phyloP scores from a whole-genome alignment of 495 filamentous ascomycete species.

The Penicillium desertorum region DNA sequence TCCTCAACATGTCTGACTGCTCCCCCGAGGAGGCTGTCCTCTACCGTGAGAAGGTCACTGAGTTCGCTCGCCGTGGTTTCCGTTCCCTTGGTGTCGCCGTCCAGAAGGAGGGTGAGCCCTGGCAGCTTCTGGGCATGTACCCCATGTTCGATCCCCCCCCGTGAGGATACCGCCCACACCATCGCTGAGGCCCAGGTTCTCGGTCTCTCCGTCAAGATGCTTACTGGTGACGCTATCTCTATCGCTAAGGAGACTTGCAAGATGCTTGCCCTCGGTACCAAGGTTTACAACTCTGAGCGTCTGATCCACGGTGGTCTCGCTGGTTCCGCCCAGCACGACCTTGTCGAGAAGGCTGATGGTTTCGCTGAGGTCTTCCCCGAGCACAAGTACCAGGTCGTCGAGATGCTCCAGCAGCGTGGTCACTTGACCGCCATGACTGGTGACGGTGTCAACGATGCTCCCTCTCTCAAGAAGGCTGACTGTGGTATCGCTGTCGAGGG shows the following conservation, averaged over 20 bases:
- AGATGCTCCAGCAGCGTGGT: constrained; percentile 72
- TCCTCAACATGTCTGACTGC: constrained; percentile 65
- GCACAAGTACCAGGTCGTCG: constrained; percentile 78
- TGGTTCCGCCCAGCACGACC: constrained; percentile 71
- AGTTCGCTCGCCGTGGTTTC: constrained; percentile 80
- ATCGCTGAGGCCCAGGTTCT: constrained; percentile 75
- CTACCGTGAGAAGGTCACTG: constrained; percentile 68
- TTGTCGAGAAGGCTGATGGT: constrained; percentile 73
- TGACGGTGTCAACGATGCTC: constrained; percentile 74
- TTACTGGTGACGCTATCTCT: constrained; percentile 77
- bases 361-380: constrained; percentile 76
- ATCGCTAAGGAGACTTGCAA: constrained; percentile 81
- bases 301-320: constrained; percentile 73
- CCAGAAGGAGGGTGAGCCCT: constrained; percentile 63
- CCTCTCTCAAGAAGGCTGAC: constrained; percentile 70
- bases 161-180: constrained; percentile 76
- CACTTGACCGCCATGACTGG: constrained; percentile 76
- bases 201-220: constrained; percentile 75
- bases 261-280: constrained; percentile 74
- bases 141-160: constrained; percentile 76
- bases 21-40: constrained; percentile 60
- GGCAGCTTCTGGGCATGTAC: constrained; percentile 72
- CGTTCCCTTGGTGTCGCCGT: constrained; percentile 75
- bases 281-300: constrained; percentile 75
- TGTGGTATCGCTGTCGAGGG: constrained; percentile 79